Conservation (phyloP, 768 basidiomycete species). For the Gloeophyllum trabeum region DNA sequence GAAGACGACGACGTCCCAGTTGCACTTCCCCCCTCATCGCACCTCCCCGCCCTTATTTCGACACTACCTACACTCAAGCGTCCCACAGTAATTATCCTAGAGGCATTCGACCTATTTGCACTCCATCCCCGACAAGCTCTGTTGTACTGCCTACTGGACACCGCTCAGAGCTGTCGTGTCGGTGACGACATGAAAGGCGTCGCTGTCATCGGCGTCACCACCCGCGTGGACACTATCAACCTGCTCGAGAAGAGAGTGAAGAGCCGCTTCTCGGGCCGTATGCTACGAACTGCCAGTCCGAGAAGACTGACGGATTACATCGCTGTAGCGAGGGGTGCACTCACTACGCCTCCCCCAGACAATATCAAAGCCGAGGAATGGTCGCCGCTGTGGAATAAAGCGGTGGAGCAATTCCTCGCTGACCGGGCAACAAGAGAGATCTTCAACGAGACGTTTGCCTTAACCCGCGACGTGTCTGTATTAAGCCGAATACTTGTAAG, state of each 20-base stretch:
- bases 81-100: conserved; percentile 76
- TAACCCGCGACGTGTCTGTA: conserved; percentile 49
- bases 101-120: conserved; percentile 91
- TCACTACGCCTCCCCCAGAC: conserved; percentile 25
- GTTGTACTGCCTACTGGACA: conserved; percentile 92
- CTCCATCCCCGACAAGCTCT: conserved; percentile 86
- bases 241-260: conserved; percentile 94
- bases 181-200: conserved; percentile 52
- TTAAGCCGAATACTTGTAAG: conserved; percentile 53
- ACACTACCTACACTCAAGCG: conserved; percentile 68
- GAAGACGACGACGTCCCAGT: conserved; percentile 23
- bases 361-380: conserved; percentile 34
- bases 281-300: conserved; percentile 66
- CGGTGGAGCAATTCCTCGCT: conserved; percentile 44
- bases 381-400: conserved; percentile 43
- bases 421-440: conserved; percentile 32
- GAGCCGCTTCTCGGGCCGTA: conserved; percentile 91
- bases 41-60: conserved; percentile 65
- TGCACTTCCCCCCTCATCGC: conserved; percentile 51
- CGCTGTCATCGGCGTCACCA: conserved; percentile 79
- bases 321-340: conserved; percentile 30
- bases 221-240: conserved; percentile 79
- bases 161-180: conserved; percentile 75
- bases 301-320: conserved; percentile 37
- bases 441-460: conserved; percentile 47